A percentile compares a stretch with the other conserved stretches of the same genome.
Evolutionary conservation across 2,329 filamentous ascomycete genomes (phyloP).

Genomic region (Emergomyces orientalis): DNA sequence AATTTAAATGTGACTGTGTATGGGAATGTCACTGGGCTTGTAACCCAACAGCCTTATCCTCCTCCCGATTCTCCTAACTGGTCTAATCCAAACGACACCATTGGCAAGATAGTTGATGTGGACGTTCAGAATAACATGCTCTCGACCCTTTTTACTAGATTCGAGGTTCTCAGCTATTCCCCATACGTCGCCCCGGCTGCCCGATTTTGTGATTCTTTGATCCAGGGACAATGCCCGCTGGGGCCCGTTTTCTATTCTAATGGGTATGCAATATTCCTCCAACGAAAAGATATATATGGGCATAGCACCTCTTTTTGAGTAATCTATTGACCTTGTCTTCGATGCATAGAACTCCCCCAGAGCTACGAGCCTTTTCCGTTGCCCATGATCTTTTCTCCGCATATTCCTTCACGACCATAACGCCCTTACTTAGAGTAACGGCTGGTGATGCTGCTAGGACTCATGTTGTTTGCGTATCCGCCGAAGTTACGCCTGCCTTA

Average conservation of each 20-base stretch:
- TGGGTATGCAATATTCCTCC: conserved; percentile 28
- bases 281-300: neutral
- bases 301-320: neutral
- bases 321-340: conserved; percentile 1
- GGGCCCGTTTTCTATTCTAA: conserved; percentile 59
- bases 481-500: conserved; percentile 75
- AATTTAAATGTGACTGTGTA: conserved; percentile 67
- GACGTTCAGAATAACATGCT: conserved; percentile 50
- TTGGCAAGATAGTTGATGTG: conserved; percentile 68
- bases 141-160: conserved; percentile 63
- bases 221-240: conserved; percentile 62
- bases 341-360: conserved; percentile 31
- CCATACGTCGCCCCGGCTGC: conserved; percentile 47
- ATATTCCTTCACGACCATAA: conserved; percentile 78
- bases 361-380: conserved; percentile 63
- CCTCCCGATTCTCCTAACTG: conserved; percentile 50
- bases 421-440: conserved; percentile 61
- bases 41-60: conserved; percentile 50
- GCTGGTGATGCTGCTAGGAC: conserved; percentile 59
- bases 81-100: conserved; percentile 49
- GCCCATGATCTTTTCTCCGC: conserved; percentile 66
- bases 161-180: conserved; percentile 68
- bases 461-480: conserved; percentile 67
- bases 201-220: conserved; percentile 58
- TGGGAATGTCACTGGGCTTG: conserved; percentile 79